Conservation (phyloP, 108 stramenopile species). For the Discostella pseudostelligera region DNA sequence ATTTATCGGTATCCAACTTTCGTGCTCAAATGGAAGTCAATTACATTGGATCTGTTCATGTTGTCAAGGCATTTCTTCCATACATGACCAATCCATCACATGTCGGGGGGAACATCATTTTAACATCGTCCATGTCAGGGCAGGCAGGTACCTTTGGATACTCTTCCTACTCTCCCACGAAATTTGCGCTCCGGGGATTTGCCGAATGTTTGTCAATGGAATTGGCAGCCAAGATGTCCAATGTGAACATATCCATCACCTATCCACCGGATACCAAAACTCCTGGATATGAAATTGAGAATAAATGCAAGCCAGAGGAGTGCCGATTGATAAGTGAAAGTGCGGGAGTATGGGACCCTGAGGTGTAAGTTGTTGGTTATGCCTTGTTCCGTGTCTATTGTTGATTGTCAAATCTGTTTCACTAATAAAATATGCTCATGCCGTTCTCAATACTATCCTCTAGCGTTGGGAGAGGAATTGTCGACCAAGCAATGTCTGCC, state of each 20-base stretch:
- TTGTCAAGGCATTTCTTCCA: constrained; percentile 76
- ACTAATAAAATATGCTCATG: too few relatives aligned
- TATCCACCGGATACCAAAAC: constrained; percentile 98
- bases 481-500: constrained; percentile 48
- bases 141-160: constrained; percentile 86
- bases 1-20: constrained; percentile 55
- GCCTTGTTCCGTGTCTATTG: not conserved
- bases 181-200: constrained; percentile 84
- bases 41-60: constrained; percentile 75
- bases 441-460: constrained; percentile 4
- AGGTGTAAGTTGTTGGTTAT: constrained; percentile 47
- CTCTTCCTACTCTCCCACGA: constrained; percentile 81
- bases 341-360: constrained; percentile 60
- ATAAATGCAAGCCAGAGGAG: constrained; percentile 69
- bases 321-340: constrained; percentile 70
- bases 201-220: constrained; percentile 81
- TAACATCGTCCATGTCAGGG: constrained; percentile 77
- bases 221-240: constrained; percentile 39
- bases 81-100: constrained; percentile 49
- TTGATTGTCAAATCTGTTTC: not conserved
- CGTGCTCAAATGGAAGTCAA: constrained; percentile 62
- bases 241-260: constrained; percentile 71
- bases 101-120: constrained; percentile 51
- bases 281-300: constrained; percentile 90
- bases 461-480: constrained; percentile 68